A percentile compares a stretch with the other conserved stretches of the same genome.
These are phyloP conservation scores for Zymoseptoria crescenta DNA, from an alignment of 2,329 filamentous ascomycete genomes.

Conservation along the genomic window DNA sequence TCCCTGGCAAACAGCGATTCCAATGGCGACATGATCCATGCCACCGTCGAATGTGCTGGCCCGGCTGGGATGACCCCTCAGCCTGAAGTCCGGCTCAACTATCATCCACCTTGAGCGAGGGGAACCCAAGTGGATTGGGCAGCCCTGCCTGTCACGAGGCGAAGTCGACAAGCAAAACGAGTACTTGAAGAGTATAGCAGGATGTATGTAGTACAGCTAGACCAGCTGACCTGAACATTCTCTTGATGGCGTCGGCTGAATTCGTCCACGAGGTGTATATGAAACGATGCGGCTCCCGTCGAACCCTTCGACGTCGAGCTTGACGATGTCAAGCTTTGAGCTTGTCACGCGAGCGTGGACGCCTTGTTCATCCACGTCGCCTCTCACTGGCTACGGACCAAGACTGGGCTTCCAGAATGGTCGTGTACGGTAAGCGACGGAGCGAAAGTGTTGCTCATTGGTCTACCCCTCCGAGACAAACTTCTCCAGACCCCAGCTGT, in stretches of 20 bases:
- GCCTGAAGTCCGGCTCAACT: no score
- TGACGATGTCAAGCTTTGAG: not conserved
- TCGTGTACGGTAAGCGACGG: not conserved
- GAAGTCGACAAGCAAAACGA: not conserved
- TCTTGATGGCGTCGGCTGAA: not conserved
- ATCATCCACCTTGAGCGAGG: no score
- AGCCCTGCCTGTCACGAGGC: no score
- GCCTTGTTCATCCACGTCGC: not conserved
- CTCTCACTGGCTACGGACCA: not conserved
- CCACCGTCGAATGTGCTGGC: no score
- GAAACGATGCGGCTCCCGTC: not conserved
- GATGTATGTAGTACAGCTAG: not conserved
- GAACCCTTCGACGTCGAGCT: not conserved
- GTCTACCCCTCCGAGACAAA: not conserved
- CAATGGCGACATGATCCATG: no score
- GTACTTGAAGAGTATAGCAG: not conserved
- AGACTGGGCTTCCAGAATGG: not conserved
- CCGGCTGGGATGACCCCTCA: no score
- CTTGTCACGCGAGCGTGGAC: not conserved
- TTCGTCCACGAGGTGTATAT: not conserved
- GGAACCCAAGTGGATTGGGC: no score
- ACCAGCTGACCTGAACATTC: not conserved
- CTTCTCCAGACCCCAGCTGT: no score
- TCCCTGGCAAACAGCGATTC: no score
- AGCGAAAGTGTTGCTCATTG: not conserved